These are phyloP conservation scores for Coniochaeta sp. DNA, from an alignment of 2,329 filamentous ascomycete genomes.

Conservation along the genomic window DNA sequence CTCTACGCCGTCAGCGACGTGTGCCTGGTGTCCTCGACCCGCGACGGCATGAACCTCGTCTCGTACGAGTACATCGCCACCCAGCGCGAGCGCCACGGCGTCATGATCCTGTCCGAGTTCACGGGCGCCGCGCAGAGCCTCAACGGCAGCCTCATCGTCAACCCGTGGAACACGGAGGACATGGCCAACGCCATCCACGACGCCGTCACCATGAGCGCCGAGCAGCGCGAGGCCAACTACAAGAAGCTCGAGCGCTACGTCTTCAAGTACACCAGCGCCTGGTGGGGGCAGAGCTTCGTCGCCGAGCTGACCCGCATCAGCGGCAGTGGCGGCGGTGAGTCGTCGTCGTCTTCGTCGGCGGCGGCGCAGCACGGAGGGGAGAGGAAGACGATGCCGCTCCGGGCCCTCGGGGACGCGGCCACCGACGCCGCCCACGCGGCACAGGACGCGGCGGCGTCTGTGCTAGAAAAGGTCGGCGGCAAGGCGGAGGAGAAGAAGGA, in stretches of 20 bases:
- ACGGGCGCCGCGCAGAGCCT: slow-evolving; percentile 91
- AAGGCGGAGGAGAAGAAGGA: slow-evolving; percentile 1
- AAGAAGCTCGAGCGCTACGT: slow-evolving; percentile 91
- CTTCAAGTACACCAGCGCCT: slow-evolving; percentile 94
- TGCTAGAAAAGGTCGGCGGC: neutral
- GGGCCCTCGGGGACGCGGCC: neutral
- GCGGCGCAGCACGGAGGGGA: neutral
- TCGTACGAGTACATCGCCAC: slow-evolving; percentile 98
- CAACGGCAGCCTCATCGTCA: slow-evolving; percentile 89
- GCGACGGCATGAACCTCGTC: slow-evolving; percentile 98
- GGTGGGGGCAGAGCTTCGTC: slow-evolving; percentile 94
- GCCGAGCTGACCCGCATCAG: slow-evolving; percentile 62
- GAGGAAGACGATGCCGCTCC: slow-evolving; percentile 1
- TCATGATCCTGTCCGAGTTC: slow-evolving; percentile 94
- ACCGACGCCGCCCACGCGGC: neutral
- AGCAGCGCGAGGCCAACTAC: slow-evolving; percentile 81
- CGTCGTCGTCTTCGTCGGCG: neutral
- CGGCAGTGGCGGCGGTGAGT: slow-evolving; percentile 16
- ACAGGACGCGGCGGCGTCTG: neutral
- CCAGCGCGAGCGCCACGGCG: slow-evolving; percentile 82
- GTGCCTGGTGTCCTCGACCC: slow-evolving; percentile 88
- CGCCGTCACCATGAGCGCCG: slow-evolving; percentile 91
- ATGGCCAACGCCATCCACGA: slow-evolving; percentile 89
- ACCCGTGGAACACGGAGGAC: slow-evolving; percentile 98
- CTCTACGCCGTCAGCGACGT: slow-evolving; percentile 89